These are phyloP conservation scores for Vachellia pachyceras DNA, from an alignment of 306 rosid species.

Conservation along the genomic window DNA sequence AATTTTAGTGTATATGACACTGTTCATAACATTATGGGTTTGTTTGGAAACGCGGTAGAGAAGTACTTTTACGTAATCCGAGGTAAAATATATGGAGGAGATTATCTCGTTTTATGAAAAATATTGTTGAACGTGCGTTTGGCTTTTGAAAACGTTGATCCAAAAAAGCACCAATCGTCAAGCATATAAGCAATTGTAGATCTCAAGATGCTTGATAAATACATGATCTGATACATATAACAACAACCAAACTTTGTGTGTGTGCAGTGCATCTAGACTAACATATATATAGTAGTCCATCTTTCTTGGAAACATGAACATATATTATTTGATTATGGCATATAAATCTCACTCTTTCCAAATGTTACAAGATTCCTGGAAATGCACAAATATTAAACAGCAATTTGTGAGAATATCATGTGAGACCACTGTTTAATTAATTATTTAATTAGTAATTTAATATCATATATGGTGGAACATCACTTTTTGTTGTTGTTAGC, in stretches of 20 bases:
- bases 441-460: not conserved
- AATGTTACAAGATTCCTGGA: not conserved
- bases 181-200: not conserved
- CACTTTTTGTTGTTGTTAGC: not conserved
- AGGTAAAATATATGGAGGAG: no score
- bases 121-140: no score
- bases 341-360: not conserved
- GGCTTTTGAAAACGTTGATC: no score
- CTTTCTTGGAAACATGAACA: not conserved
- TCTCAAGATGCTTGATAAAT: not conserved
- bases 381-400: not conserved
- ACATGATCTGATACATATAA: not conserved
- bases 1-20: not conserved
- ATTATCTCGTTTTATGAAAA: no score
- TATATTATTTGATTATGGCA: not conserved
- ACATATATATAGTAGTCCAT: not conserved
- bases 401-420: not conserved
- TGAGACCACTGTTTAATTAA: constrained; percentile 1
- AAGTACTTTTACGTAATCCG: no score
- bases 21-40: not conserved
- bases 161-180: no score
- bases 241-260: not conserved
- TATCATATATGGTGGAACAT: constrained; percentile 36
- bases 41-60: no score
- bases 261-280: not conserved